Evolutionary conservation across 2,329 filamentous ascomycete genomes (phyloP).

Genomic region (Dryadomyces quercus-mongolicae): DNA sequence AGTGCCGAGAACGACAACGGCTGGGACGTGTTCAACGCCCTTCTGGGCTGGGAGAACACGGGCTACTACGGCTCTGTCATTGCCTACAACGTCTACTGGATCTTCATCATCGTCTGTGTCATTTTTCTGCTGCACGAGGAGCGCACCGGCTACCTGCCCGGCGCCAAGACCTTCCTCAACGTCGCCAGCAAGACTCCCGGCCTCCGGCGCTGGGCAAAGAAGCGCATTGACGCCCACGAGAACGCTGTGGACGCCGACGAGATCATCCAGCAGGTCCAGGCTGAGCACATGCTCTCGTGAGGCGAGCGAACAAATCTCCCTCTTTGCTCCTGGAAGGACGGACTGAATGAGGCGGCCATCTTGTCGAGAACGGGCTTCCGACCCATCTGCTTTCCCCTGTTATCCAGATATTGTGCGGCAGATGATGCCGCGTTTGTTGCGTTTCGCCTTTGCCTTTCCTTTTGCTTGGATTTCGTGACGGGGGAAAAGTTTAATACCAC

Average conservation of each 20-base stretch:
- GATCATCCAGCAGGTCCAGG: slow-evolving; percentile 8
- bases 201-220: slow-evolving; percentile 11
- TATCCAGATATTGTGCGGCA: neutral
- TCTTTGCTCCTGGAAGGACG: too few relatives aligned
- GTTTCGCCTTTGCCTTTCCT: neutral
- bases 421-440: neutral
- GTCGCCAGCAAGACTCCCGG: slow-evolving; percentile 8
- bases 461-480: neutral
- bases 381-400: too few relatives aligned
- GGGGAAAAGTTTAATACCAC: slow-evolving; percentile 2
- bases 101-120: slow-evolving; percentile 41
- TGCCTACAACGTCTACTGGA: slow-evolving; percentile 82
- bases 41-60: slow-evolving; percentile 80
- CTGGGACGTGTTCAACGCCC: slow-evolving; percentile 79
- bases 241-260: slow-evolving; percentile 7
- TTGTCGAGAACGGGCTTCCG: too few relatives aligned
- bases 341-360: too few relatives aligned
- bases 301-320: neutral
- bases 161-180: slow-evolving; percentile 14
- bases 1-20: slow-evolving; percentile 61
- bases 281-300: slow-evolving; percentile 6
- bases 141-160: slow-evolving; percentile 35
- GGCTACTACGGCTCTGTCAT: slow-evolving; percentile 81
- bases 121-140: slow-evolving; percentile 53
- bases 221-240: slow-evolving; percentile 10